phyloP scores from a whole-genome alignment of 768 basidiomycete species.

The Lanmaoa rubissima region DNA sequence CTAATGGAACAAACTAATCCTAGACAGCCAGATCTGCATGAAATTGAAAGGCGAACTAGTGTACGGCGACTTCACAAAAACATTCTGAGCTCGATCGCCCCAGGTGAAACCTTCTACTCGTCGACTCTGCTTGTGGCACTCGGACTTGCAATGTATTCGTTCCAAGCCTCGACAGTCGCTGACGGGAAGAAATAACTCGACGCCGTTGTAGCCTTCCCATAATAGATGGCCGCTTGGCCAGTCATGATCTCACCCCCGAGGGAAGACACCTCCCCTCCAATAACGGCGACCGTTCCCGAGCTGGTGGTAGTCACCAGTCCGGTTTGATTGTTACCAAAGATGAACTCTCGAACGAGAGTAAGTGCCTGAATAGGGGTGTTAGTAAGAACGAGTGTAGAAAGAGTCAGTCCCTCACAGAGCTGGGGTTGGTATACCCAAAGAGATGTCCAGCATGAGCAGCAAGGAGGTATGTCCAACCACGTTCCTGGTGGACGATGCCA shows the following conservation, averaged over 20 bases:
- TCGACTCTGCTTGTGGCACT: conserved; percentile 3
- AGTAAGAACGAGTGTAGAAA: neutral
- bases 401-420: conserved; percentile 39
- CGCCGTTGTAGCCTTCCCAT: conserved; percentile 45
- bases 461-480: conserved; percentile 27
- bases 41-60: neutral
- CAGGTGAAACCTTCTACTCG: neutral
- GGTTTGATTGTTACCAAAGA: conserved; percentile 56
- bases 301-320: conserved; percentile 46
- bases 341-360: conserved; percentile 34
- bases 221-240: conserved; percentile 55
- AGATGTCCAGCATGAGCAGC: conserved; percentile 40
- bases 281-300: conserved; percentile 29
- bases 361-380: conserved; percentile 42
- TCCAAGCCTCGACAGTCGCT: conserved; percentile 58
- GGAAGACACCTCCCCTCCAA: conserved; percentile 49
- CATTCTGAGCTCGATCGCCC: neutral
- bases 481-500: conserved; percentile 72
- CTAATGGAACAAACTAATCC: too few relatives aligned
- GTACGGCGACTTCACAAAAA: neutral
- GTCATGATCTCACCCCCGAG: conserved; percentile 49
- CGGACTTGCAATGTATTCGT: conserved; percentile 47
- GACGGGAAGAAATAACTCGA: conserved; percentile 56
- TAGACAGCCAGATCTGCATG: too few relatives aligned
- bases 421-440: conserved; percentile 32